These are phyloP conservation scores for Closterium sp. DNA, from an alignment of 139 green algal genomes.

Conservation along the genomic window DNA sequence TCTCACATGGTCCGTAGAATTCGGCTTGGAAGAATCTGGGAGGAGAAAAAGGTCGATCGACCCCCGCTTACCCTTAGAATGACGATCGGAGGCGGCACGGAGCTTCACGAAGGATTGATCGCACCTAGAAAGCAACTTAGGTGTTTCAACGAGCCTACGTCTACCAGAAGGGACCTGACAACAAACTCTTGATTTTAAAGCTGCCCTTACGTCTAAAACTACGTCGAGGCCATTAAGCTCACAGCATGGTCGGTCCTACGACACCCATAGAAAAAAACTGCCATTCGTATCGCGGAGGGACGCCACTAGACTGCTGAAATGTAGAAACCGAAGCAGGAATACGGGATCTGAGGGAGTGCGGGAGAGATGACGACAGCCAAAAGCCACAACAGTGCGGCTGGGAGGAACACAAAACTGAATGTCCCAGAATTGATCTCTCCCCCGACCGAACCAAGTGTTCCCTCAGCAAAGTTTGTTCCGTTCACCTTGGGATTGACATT, in stretches of 20 bases:
- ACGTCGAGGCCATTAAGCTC: neutral
- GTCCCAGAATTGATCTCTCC: no score
- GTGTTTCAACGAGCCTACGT: neutral
- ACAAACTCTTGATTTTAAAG: neutral
- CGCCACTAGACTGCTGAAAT: neutral
- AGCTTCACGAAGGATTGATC: neutral
- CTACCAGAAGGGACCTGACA: neutral
- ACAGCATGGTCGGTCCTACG: neutral
- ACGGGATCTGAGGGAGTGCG: neutral
- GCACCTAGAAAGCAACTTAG: neutral
- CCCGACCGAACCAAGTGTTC: no score
- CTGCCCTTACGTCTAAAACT: neutral
- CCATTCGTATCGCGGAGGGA: neutral
- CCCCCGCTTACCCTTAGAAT: neutral
- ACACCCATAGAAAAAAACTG: neutral
- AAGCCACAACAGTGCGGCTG: no score
- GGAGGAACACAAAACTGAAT: no score
- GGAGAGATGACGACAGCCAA: neutral
- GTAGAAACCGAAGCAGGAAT: neutral
- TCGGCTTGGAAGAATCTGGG: neutral
- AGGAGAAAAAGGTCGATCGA: neutral
- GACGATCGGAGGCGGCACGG: neutral
- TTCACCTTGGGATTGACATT: no score
- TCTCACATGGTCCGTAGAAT: no score
- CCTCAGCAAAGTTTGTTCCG: no score